Percentiles rank a stretch among this genome's conserved stretches.
Evolutionary conservation across 306 rosid genomes (phyloP).

Genomic region (Dryas alaskensis): DNA sequence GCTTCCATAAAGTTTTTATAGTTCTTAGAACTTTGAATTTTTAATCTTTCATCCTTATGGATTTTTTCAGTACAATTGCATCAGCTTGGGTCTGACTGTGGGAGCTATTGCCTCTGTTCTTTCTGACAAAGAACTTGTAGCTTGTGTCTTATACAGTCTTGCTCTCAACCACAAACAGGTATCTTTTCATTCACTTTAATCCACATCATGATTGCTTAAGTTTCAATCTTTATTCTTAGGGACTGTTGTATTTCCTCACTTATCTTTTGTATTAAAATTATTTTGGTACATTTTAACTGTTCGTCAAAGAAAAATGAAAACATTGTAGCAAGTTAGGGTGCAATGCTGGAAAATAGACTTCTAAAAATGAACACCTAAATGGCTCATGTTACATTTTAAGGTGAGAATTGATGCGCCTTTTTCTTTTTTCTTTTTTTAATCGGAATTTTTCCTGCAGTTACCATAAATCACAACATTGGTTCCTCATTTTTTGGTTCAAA

Average conservation of each 20-base stretch:
- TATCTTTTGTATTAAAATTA: neutral
- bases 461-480: neutral
- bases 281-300: neutral
- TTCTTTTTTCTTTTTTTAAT: neutral
- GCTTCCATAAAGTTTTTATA: neutral
- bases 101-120: slow-evolving; percentile 77
- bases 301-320: neutral
- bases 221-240: neutral
- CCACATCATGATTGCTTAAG: neutral
- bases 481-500: neutral
- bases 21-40: neutral
- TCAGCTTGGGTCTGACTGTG: slow-evolving; percentile 79
- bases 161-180: slow-evolving; percentile 91
- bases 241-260: neutral
- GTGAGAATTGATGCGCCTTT: neutral
- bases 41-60: slow-evolving; percentile 1
- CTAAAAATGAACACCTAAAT: neutral
- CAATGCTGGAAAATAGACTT: neutral
- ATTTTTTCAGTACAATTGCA: slow-evolving; percentile 70
- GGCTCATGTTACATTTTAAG: neutral
- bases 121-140: slow-evolving; percentile 60
- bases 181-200: neutral
- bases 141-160: slow-evolving; percentile 60
- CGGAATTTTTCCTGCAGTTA: neutral
- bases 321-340: neutral